A percentile compares a stretch with the other conserved stretches of the same genome.
phyloP scores from a whole-genome alignment of 164 flowering plant species.

The Macadamia tetraphylla region DNA sequence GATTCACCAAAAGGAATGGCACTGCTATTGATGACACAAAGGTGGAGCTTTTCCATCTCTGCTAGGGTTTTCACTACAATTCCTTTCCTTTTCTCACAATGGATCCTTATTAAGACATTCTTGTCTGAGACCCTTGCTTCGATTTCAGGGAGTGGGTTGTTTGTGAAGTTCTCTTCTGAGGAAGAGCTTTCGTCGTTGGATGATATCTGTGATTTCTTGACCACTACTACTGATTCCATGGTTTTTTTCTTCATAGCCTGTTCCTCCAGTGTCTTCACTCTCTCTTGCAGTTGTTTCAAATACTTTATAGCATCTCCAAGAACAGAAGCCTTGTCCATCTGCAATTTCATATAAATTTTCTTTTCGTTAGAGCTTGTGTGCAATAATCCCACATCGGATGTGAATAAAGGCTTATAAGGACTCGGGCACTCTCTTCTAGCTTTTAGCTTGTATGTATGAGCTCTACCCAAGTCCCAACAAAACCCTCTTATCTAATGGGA shows the following conservation, averaged over 20 bases:
- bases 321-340: conserved; percentile 98
- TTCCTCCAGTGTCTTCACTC: conserved; percentile 70
- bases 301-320: conserved; percentile 84
- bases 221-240: conserved; percentile 58
- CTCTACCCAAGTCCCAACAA: too few species aligned
- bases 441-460: too few species aligned
- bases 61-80: conserved; percentile 41
- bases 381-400: background rate
- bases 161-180: conserved; percentile 31
- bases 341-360: background rate
- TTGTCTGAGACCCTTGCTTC: conserved; percentile 71
- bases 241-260: conserved; percentile 44
- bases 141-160: conserved; percentile 63
- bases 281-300: conserved; percentile 76
- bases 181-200: conserved; percentile 36
- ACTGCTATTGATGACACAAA: conserved; percentile 50
- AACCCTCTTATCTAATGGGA: too few species aligned
- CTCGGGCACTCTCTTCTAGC: too few species aligned
- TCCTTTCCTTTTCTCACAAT: conserved; percentile 72
- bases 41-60: conserved; percentile 63
- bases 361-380: too few species aligned
- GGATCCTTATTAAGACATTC: conserved; percentile 65
- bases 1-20: conserved; percentile 53
- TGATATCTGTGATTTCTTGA: conserved; percentile 52
- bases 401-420: too few species aligned